Evolutionary conservation across 2,329 filamentous ascomycete species (phyloP).

Genomic region (Colletotrichum falcatum): DNA sequence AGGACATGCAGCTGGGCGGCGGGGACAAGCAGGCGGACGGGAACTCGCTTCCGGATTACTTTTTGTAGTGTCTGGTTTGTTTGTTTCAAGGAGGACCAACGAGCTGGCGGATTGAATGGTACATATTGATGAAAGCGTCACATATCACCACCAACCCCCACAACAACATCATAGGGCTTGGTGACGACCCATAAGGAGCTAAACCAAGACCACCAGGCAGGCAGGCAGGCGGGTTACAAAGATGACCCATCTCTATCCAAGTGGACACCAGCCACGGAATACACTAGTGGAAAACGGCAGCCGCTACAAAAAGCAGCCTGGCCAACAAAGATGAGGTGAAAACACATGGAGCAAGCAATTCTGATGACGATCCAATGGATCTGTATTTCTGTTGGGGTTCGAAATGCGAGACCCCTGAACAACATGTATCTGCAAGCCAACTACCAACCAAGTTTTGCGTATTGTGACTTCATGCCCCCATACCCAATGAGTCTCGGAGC

Average conservation of each 20-base stretch:
- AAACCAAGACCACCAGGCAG: background rate
- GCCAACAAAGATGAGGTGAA: background rate
- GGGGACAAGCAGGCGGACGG: slow-evolving; percentile 77
- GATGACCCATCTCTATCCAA: too few relatives aligned
- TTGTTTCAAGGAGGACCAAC: background rate
- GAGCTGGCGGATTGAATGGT: background rate
- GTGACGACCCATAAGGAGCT: background rate
- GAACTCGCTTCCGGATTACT: slow-evolving; percentile 76
- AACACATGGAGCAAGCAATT: background rate
- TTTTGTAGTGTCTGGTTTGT: slow-evolving; percentile 63
- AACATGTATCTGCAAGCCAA: slow-evolving; percentile 15
- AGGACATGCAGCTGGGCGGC: slow-evolving; percentile 80
- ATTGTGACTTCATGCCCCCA: slow-evolving; percentile 34
- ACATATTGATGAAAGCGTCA: background rate
- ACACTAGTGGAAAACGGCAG: background rate
- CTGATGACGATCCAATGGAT: slow-evolving; percentile 11
- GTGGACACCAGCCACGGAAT: too few relatives aligned
- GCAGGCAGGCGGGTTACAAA: background rate
- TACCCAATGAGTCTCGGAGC: slow-evolving; percentile 14
- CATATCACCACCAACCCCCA: background rate
- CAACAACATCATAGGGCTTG: background rate
- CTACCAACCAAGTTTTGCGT: slow-evolving; percentile 26
- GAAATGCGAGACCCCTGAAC: background rate
- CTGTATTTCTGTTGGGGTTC: slow-evolving; percentile 16
- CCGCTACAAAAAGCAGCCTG: background rate